phyloP scores from a whole-genome alignment of 768 basidiomycete genomes.

The Trametes maxima region DNA sequence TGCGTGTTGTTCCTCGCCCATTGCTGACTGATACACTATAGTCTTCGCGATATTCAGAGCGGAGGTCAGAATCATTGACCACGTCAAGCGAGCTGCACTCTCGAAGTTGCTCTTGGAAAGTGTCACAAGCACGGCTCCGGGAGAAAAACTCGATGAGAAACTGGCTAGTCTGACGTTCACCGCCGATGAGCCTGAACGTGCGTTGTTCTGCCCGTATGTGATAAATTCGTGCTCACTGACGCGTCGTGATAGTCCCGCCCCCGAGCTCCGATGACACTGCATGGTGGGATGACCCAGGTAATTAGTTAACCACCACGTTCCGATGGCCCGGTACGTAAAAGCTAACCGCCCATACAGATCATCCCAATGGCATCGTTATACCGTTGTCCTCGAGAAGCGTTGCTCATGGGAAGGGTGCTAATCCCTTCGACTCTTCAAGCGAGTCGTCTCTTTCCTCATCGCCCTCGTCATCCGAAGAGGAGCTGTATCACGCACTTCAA shows the following conservation, averaged over 20 bases:
- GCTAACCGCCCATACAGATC: constrained; percentile 42
- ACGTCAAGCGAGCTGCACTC: constrained; percentile 69
- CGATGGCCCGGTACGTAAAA: not conserved
- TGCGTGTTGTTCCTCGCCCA: not conserved
- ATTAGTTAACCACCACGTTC: constrained; percentile 12
- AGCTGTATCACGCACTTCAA: constrained; percentile 78
- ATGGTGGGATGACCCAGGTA: constrained; percentile 83
- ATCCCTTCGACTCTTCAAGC: constrained; percentile 75
- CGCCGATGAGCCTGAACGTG: constrained; percentile 44
- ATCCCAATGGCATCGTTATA: constrained; percentile 58
- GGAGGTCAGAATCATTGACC: constrained; percentile 78
- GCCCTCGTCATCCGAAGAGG: constrained; percentile 84
- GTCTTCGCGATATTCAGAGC: constrained; percentile 86
- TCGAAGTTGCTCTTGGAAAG: constrained; percentile 69
- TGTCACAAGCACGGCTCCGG: constrained; percentile 61
- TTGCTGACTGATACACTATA: constrained; percentile 30
- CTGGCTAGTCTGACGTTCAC: constrained; percentile 59
- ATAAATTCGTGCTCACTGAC: constrained; percentile 4
- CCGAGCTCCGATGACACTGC: constrained; percentile 76
- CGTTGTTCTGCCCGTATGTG: constrained; percentile 27
- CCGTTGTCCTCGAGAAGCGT: constrained; percentile 35
- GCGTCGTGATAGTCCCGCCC: constrained; percentile 66
- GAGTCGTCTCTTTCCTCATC: constrained; percentile 72
- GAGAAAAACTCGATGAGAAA: constrained; percentile 73
- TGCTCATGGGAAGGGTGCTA: constrained; percentile 34